Evolutionary conservation across 2,329 filamentous ascomycete species (phyloP), one percentile per base, ranked within the genome.

Genomic region (Amylocarpus encephaloides): DNA sequence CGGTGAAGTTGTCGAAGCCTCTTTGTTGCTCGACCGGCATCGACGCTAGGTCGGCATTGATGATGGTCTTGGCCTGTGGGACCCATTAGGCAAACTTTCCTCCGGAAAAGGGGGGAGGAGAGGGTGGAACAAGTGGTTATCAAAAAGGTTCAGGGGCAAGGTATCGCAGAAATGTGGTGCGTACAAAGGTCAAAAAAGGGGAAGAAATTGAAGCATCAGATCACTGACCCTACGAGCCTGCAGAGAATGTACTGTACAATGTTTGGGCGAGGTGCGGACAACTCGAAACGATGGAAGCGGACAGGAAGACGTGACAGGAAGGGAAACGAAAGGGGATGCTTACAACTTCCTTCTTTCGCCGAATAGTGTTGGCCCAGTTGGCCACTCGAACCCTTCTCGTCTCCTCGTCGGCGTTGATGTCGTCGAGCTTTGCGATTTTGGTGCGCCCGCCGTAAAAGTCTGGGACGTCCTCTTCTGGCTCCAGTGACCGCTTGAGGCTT

Each of bases 1-100:
- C 58, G 15, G 52, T 61, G 35, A 62, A 44, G 45, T 67, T 66
- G 3, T 36, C n/a, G 32, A 67, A 48, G 2, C 65, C 65, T 26
- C 56, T 49, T 33, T 64, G 64, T 9, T 52, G 48, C 22, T 53
- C 49, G 2, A 52, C 43, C 16, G 59, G 56, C 57, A 64, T 62
- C 22, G 44, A 33, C 5, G 36, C 41, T 45, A 56, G 58, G 12
- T 57, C 55, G 6, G 30, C 30, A 4, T 38, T 50, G 10, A 59
- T 41, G 10, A 59, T 41, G 6, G 42, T 54, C 12, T 34, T 32
- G 18, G 55, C 58, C 59, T 59, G 46, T 26, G 7, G 40, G 5
- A 34, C 22, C 5, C 7, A 35, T 54, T 43, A 48, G 43, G 9
- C 43, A 9, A 30, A 16, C 35, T 13, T 32, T 13, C 29, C 10